Percentiles rank a stretch among this genome's conserved stretches.
phyloP scores from a whole-genome alignment of 1,139 yeast species.

The Magnusiomyces paraingens region DNA sequence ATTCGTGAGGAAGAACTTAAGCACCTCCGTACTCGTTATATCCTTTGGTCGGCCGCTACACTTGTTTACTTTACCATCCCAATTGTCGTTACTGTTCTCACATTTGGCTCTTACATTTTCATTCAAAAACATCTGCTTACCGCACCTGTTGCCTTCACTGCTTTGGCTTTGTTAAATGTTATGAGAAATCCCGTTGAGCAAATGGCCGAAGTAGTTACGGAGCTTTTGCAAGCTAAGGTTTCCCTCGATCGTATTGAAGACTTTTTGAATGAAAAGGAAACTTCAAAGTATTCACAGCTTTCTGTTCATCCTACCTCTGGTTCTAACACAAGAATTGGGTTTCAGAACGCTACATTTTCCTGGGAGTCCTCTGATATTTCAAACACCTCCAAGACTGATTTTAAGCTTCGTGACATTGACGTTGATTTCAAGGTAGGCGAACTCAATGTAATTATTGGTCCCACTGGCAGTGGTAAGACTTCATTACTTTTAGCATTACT shows the following conservation, averaged over 20 bases:
- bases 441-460: conserved; percentile 80
- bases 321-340: conserved; percentile 45
- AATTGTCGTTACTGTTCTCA: conserved; percentile 65
- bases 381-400: conserved; percentile 39
- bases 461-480: conserved; percentile 96
- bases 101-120: conserved; percentile 75
- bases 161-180: conserved; percentile 76
- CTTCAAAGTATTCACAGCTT: conserved; percentile 76
- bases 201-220: conserved; percentile 79
- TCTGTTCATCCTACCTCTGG: conserved; percentile 22
- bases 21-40: conserved; percentile 52
- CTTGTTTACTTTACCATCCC: conserved; percentile 79
- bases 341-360: conserved; percentile 73
- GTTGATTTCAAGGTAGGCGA: conserved; percentile 65
- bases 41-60: conserved; percentile 60
- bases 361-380: conserved; percentile 49
- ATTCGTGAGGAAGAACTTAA: conserved; percentile 68
- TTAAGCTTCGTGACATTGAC: conserved; percentile 68
- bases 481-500: conserved; percentile 81
- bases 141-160: conserved; percentile 91
- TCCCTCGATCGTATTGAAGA: conserved; percentile 81
- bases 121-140: conserved; percentile 65
- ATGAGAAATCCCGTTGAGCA: conserved; percentile 84
- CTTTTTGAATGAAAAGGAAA: conserved; percentile 72
- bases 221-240: conserved; percentile 80